Percentiles rank a stretch among this genome's conserved stretches.
These are phyloP conservation scores for Artemisia argyi DNA, from an alignment of 129 eudicot species.

Conservation along the genomic window DNA sequence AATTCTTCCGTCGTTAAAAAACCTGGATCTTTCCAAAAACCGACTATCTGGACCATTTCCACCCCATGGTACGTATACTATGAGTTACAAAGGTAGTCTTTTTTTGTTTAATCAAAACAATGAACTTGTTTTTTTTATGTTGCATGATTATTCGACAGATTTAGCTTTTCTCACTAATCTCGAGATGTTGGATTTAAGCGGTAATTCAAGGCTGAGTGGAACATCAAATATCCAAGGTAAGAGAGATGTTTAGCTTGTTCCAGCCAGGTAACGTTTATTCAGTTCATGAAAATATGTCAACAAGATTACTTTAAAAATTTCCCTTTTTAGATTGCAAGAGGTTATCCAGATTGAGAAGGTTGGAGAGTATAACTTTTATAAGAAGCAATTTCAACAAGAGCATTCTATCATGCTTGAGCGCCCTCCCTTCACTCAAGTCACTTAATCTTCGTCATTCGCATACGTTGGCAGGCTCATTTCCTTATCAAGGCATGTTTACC, in stretches of 20 bases:
- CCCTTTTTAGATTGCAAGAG: neutral
- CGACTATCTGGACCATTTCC: too few relatives aligned
- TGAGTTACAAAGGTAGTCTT: too few relatives aligned
- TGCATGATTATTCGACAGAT: neutral
- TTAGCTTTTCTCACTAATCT: conserved; percentile 6
- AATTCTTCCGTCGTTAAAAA: too few relatives aligned
- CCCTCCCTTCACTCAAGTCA: conserved; percentile 24
- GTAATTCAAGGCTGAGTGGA: neutral
- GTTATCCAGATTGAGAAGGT: conserved; percentile 18
- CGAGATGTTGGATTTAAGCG: conserved; percentile 18
- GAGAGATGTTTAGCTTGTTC: too few relatives aligned
- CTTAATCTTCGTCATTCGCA: conserved; percentile 2
- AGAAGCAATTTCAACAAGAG: neutral
- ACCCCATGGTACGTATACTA: too few relatives aligned
- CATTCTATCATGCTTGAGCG: conserved; percentile 25
- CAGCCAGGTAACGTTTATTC: too few relatives aligned
- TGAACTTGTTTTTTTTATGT: too few relatives aligned
- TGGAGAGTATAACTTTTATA: conserved; percentile 12
- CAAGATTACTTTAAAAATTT: neutral
- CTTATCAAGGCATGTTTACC: neutral
- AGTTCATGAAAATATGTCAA: too few relatives aligned
- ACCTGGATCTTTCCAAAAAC: too few relatives aligned
- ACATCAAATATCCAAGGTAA: conserved; percentile 14
- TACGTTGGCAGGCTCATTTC: neutral
- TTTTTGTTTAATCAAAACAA: too few relatives aligned